Evolutionary conservation across 768 basidiomycete genomes (phyloP).

Genomic region (Hygrocybe punicea): DNA sequence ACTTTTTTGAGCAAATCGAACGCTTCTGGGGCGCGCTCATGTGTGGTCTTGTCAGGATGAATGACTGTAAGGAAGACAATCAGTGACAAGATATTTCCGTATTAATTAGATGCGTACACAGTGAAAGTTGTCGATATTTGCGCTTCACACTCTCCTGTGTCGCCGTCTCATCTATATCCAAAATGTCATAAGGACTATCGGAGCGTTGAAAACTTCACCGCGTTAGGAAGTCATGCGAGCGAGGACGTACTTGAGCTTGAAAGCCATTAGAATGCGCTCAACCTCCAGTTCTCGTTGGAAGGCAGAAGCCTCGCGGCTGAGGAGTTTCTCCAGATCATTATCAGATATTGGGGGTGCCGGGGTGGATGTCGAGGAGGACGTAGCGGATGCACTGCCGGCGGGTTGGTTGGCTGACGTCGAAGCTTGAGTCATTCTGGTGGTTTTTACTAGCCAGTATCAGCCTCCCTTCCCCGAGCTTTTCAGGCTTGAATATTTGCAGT

Average conservation of each 20-base stretch:
- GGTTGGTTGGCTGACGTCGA: too few relatives aligned
- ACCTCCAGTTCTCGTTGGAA: slow-evolving; percentile 87
- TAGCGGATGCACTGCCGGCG: too few relatives aligned
- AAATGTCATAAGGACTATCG: slow-evolving; percentile 85
- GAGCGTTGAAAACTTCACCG: background rate
- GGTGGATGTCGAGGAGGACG: slow-evolving; percentile 8
- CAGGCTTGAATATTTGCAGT: too few relatives aligned
- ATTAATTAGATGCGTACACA: slow-evolving; percentile 52
- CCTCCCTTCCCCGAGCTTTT: too few relatives aligned
- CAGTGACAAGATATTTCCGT: slow-evolving; percentile 1
- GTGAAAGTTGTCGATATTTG: slow-evolving; percentile 79
- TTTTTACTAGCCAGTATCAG: too few relatives aligned
- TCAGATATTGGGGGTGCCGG: slow-evolving; percentile 28
- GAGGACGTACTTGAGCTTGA: slow-evolving; percentile 85
- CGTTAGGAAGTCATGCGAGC: background rate
- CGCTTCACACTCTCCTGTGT: slow-evolving; percentile 85
- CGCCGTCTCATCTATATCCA: slow-evolving; percentile 70
- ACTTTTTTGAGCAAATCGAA: slow-evolving; percentile 95
- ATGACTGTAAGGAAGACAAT: slow-evolving; percentile 58
- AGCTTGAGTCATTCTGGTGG: too few relatives aligned
- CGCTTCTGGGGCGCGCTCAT: slow-evolving; percentile 84
- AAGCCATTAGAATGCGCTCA: slow-evolving; percentile 87
- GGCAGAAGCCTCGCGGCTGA: slow-evolving; percentile 76
- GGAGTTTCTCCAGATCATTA: slow-evolving; percentile 72
- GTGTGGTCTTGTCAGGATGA: slow-evolving; percentile 96